Conservation (phyloP, 1,139 yeast genomes). For the Candida sp. region DNA sequence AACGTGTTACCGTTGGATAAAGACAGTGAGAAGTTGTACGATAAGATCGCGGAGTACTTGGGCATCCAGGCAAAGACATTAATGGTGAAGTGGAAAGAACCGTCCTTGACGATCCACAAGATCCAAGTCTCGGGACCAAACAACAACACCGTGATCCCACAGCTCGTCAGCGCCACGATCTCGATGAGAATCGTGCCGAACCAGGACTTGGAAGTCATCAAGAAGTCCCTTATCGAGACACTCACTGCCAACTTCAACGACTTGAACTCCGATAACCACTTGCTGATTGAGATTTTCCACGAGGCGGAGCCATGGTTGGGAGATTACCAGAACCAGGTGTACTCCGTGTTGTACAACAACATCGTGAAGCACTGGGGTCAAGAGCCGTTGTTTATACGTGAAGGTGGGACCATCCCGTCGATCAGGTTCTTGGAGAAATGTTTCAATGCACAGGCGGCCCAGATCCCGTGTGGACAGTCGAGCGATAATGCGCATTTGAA, state of each 20-base stretch:
- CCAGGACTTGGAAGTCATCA: conserved; percentile 69
- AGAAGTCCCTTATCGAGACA: conserved; percentile 49
- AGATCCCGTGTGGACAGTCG: conserved; percentile 95
- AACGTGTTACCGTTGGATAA: conserved; percentile 59
- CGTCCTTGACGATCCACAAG: conserved; percentile 90
- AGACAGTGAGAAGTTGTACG: conserved; percentile 62
- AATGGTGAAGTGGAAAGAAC: conserved; percentile 89
- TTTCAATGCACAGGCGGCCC: conserved; percentile 90
- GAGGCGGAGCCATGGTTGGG: conserved; percentile 99
- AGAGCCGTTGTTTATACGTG: conserved; percentile 85
- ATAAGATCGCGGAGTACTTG: conserved; percentile 56
- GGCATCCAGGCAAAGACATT: conserved; percentile 55
- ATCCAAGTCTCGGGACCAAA: conserved; percentile 90
- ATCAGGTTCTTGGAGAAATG: conserved; percentile 83
- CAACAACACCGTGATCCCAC: conserved; percentile 90
- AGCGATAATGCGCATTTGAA: conserved; percentile 94
- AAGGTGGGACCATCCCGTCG: conserved; percentile 97
- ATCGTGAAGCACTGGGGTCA: conserved; percentile 66
- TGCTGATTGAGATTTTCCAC: conserved; percentile 66
- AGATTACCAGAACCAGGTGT: conserved; percentile 76
- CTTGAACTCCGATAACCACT: conserved; percentile 61
- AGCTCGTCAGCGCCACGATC: conserved; percentile 72
- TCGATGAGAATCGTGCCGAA: conserved; percentile 92
- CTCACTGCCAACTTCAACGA: conserved; percentile 35
- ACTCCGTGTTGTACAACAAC: conserved; percentile 63